Percentiles rank a stretch among this genome's conserved stretches.
phyloP scores from a whole-genome alignment of 1,284 basidiomycete genomes.

The Moniliophthora roreri region DNA sequence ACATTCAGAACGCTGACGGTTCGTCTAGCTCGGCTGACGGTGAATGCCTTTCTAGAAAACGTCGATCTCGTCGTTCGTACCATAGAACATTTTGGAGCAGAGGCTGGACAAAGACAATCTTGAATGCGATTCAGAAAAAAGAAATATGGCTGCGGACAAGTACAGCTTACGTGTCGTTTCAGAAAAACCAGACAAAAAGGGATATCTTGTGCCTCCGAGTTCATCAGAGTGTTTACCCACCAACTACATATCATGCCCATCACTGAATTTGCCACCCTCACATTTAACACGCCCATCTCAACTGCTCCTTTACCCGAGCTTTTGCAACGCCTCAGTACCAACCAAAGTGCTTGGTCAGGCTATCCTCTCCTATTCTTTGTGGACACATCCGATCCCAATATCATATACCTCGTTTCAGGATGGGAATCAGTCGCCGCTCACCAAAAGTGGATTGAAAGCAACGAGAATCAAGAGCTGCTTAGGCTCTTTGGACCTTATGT shows the following conservation, averaged over 20 bases:
- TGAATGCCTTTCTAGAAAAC: constrained; percentile 86
- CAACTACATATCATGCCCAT: constrained; percentile 31
- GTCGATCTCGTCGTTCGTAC: constrained; percentile 82
- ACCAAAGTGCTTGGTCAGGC: constrained; percentile 39
- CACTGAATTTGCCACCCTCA: constrained; percentile 35
- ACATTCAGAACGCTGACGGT: constrained; percentile 77
- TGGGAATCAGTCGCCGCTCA: constrained; percentile 43
- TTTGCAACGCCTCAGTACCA: constrained; percentile 26
- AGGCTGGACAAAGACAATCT: constrained; percentile 39
- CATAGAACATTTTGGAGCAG: constrained; percentile 74
- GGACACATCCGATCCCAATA: constrained; percentile 18
- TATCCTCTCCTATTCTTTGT: constrained; percentile 39
- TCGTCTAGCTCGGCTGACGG: constrained; percentile 77
- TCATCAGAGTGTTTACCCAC: too few species aligned
- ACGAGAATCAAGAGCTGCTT: constrained; percentile 39
- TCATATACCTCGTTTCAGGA: constrained; percentile 42
- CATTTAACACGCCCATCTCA: constrained; percentile 25
- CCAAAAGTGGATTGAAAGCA: constrained; percentile 40
- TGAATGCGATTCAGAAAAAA: too few species aligned
- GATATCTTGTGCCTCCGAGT: too few species aligned
- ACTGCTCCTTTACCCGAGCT: constrained; percentile 22
- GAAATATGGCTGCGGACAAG: too few species aligned
- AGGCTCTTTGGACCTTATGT: constrained; percentile 28
- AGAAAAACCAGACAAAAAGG: too few species aligned
- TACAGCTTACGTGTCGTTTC: too few species aligned